A percentile compares a stretch with the other conserved stretches of the same genome.
These are phyloP conservation scores for Staphylotrichum tortipilum DNA, from an alignment of 495 filamentous ascomycete species.

Conservation along the genomic window DNA sequence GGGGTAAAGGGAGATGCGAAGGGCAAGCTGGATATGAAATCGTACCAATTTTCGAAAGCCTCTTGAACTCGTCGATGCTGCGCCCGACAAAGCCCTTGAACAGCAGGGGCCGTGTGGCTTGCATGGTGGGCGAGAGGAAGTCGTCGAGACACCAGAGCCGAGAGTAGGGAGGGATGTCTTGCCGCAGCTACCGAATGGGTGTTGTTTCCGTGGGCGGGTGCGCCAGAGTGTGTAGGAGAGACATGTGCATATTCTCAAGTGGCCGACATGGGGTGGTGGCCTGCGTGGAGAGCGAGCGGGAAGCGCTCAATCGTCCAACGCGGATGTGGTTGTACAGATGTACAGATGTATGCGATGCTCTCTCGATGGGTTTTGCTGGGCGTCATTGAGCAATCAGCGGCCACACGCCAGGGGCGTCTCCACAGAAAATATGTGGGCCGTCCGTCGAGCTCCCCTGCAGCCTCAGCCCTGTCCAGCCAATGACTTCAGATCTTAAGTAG, in stretches of 20 bases:
- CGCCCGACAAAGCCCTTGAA: slow-evolving; percentile 37
- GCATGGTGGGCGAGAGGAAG: slow-evolving; percentile 26
- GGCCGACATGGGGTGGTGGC: not conserved
- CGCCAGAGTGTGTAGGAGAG: slow-evolving; percentile 13
- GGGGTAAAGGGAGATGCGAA: not conserved
- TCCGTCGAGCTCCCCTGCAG: not conserved
- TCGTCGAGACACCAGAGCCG: not conserved
- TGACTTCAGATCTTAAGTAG: too few species aligned
- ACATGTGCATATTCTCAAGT: slow-evolving; percentile 7
- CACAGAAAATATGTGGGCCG: not conserved
- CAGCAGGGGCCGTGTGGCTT: slow-evolving; percentile 31
- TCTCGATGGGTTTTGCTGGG: not conserved
- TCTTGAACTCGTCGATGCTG: slow-evolving; percentile 40
- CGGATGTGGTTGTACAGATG: not conserved
- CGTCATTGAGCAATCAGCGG: slow-evolving; percentile 4
- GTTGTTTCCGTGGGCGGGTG: slow-evolving; percentile 2
- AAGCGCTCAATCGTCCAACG: slow-evolving; percentile 2
- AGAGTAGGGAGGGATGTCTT: not conserved
- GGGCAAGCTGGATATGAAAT: not conserved
- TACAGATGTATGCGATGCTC: too few species aligned
- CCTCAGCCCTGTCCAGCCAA: not conserved
- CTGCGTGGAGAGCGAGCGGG: not conserved
- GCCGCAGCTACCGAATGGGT: not conserved
- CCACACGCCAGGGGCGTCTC: not conserved
- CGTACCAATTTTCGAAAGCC: slow-evolving; percentile 37